phyloP scores from a whole-genome alignment of 805 yeast species.

The Tetrapisispora namnaoensis region DNA sequence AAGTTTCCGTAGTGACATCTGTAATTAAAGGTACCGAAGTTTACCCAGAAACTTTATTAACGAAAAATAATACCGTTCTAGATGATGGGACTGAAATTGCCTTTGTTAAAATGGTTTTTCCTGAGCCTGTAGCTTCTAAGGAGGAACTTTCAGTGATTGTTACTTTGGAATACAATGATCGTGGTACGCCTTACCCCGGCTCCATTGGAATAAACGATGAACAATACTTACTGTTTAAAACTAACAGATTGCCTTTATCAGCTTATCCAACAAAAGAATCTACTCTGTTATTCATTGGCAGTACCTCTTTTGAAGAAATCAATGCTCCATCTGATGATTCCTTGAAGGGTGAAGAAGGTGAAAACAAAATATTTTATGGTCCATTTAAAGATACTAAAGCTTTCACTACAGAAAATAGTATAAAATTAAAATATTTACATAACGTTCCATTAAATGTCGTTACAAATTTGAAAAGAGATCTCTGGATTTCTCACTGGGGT shows the following conservation, averaged over 20 bases:
- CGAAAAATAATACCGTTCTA: conserved; percentile 15
- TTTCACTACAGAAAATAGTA: conserved; percentile 34
- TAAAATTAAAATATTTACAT: conserved; percentile 53
- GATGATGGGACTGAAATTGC: conserved; percentile 22
- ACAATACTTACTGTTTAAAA: conserved; percentile 49
- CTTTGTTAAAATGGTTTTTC: conserved; percentile 44
- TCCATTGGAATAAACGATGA: conserved; percentile 46
- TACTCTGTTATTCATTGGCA: conserved; percentile 33
- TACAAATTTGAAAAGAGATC: conserved; percentile 51
- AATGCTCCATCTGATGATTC: conserved; percentile 13
- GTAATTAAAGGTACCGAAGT: neutral
- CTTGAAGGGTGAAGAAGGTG: conserved; percentile 33
- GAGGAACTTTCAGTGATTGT: conserved; percentile 40
- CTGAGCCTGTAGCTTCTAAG: conserved; percentile 59
- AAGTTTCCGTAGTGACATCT: conserved; percentile 31
- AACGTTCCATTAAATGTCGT: conserved; percentile 57
- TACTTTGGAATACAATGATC: conserved; percentile 39
- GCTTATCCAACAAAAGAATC: conserved; percentile 53
- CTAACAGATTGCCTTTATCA: conserved; percentile 48
- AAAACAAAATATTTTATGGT: conserved; percentile 42
- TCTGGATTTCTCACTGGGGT: conserved; percentile 88
- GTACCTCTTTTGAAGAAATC: conserved; percentile 14
- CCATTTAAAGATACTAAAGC: conserved; percentile 42
- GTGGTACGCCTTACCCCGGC: conserved; percentile 53
- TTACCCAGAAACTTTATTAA: neutral